A percentile compares a stretch with the other conserved stretches of the same genome.
Conservation (phyloP, 768 basidiomycete species). For the Auricularia sp. region DNA sequence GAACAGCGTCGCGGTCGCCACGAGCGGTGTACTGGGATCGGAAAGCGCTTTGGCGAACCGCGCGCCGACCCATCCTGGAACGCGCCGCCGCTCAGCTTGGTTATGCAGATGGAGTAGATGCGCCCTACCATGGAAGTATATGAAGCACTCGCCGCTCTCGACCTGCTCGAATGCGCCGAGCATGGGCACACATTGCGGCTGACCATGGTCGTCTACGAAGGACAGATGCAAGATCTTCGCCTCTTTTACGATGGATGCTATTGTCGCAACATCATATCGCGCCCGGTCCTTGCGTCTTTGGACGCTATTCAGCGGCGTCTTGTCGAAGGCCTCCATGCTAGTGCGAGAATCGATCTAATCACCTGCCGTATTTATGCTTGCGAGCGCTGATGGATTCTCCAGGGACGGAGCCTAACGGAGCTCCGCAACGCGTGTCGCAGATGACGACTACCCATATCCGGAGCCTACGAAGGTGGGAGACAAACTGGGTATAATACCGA, state of each 20-base stretch:
- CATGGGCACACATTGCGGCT: conserved; percentile 14
- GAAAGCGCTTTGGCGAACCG: conserved; percentile 2
- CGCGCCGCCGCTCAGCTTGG: not conserved
- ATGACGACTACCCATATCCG: no score
- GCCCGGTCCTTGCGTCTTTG: conserved; percentile 14
- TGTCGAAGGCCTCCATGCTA: conserved; percentile 9
- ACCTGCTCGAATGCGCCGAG: conserved; percentile 10
- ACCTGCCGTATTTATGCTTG: no score
- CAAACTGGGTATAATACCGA: no score
- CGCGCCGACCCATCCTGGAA: conserved; percentile 1
- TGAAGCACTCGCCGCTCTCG: conserved; percentile 6
- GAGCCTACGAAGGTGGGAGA: no score
- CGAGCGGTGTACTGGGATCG: conserved; percentile 5
- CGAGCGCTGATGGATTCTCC: no score
- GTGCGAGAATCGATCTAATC: no score
- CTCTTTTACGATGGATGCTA: conserved; percentile 9
- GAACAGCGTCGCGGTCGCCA: conserved; percentile 9
- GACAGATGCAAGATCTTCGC: conserved; percentile 11
- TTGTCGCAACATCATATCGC: conserved; percentile 11
- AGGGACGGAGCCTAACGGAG: no score
- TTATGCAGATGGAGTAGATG: not conserved
- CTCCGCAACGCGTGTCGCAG: no score
- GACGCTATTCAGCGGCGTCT: conserved; percentile 20
- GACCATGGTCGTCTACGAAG: conserved; percentile 10
- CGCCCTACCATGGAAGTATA: conserved; percentile 11